Conservation (phyloP, 1,284 basidiomycete species). For the Phellinidium pouzarii region DNA sequence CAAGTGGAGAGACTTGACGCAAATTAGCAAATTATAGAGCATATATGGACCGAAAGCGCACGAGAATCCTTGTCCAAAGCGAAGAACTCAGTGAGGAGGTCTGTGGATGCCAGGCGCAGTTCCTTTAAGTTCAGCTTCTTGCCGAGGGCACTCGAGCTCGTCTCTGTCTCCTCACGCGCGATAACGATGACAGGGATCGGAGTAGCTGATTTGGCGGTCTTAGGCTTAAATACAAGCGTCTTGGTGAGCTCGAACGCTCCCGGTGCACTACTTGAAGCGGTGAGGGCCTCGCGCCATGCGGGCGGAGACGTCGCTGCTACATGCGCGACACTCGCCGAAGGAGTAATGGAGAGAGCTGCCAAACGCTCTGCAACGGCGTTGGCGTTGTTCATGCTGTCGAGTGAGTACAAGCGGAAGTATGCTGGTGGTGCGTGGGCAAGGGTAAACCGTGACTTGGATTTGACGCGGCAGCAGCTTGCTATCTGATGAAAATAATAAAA, state of each 20-base stretch:
- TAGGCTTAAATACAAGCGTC: conserved; percentile 85
- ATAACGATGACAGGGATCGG: conserved; percentile 85
- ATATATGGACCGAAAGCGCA: conserved; percentile 36
- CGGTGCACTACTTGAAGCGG: conserved; percentile 34
- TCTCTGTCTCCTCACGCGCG: conserved; percentile 79
- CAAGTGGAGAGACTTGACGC: conserved; percentile 67
- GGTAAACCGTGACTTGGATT: conserved; percentile 28
- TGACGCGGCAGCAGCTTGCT: conserved; percentile 16
- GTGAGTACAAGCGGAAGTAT: conserved; percentile 15
- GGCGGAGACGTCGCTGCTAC: conserved; percentile 53
- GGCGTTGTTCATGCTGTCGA: conserved; percentile 7
- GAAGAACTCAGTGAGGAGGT: conserved; percentile 84
- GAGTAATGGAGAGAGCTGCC: conserved; percentile 41
- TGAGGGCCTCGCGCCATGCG: conserved; percentile 61
- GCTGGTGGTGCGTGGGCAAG: conserved; percentile 17
- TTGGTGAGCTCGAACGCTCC: conserved; percentile 67
- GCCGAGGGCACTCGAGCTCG: conserved; percentile 66
- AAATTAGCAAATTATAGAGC: conserved; percentile 2
- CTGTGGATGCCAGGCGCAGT: conserved; percentile 81
- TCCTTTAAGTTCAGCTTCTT: conserved; percentile 88
- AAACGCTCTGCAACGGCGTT: conserved; percentile 7
- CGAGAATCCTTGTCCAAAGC: conserved; percentile 79
- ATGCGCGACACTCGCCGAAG: conserved; percentile 47
- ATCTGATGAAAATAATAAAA: conserved; percentile 5
- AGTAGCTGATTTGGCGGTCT: conserved; percentile 82